Evolutionary conservation across 768 basidiomycete genomes (phyloP).

Genomic region (Lentinus brumalis): DNA sequence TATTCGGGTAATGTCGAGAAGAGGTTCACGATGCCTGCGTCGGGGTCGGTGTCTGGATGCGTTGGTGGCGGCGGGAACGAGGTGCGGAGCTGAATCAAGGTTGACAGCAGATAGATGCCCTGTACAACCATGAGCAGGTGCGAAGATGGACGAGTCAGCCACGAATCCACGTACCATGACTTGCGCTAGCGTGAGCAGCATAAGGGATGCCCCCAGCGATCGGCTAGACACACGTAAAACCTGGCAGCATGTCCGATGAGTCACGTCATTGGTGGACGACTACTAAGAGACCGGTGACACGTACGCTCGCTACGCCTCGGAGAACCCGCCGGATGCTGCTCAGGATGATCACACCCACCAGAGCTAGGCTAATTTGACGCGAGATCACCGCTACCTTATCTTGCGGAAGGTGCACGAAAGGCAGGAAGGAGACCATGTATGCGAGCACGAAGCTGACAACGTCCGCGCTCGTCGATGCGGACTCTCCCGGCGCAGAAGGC

Average conservation of each 20-base stretch:
- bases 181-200: slow-evolving; percentile 77
- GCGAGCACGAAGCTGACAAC: slow-evolving; percentile 45
- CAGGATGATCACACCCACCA: slow-evolving; percentile 78
- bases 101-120: slow-evolving; percentile 85
- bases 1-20: slow-evolving; percentile 76
- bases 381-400: slow-evolving; percentile 45
- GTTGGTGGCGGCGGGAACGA: slow-evolving; percentile 69
- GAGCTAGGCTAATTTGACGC: slow-evolving; percentile 60
- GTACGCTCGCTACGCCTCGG: slow-evolving; percentile 62
- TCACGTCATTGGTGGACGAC: background rate
- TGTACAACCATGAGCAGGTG: slow-evolving; percentile 30
- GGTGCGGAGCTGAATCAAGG: slow-evolving; percentile 78
- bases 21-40: slow-evolving; percentile 44
- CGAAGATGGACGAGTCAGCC: background rate
- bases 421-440: slow-evolving; percentile 41
- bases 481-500: slow-evolving; percentile 15
- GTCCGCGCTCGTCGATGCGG: slow-evolving; percentile 31
- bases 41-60: slow-evolving; percentile 21
- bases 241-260: slow-evolving; percentile 32
- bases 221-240: slow-evolving; percentile 65
- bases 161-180: slow-evolving; percentile 63
- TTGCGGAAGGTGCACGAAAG: slow-evolving; percentile 31
- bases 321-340: slow-evolving; percentile 73
- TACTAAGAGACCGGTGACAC: slow-evolving; percentile 13
- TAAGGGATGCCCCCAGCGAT: slow-evolving; percentile 71